Evolutionary conservation across 2,329 filamentous ascomycete species (phyloP).

Genomic region (Aquanectria penicillioides): DNA sequence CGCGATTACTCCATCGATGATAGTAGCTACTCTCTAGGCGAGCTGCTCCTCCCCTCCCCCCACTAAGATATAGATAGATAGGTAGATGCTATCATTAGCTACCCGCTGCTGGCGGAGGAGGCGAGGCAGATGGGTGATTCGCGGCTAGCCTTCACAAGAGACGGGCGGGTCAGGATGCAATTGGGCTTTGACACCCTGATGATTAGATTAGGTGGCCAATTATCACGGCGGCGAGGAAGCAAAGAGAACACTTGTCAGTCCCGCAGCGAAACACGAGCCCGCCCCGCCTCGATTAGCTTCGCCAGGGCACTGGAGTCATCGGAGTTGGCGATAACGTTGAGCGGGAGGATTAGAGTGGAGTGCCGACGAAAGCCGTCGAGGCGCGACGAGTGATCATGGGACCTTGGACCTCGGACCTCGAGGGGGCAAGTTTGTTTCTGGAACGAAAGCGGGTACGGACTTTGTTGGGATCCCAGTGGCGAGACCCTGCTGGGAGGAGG

Average conservation of each 20-base stretch:
- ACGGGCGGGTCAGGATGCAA: neutral
- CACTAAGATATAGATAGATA: too few relatives aligned
- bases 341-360: conserved; percentile 15
- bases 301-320: conserved; percentile 11
- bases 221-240: too few relatives aligned
- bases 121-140: neutral
- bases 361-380: neutral
- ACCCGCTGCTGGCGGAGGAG: neutral
- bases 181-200: too few relatives aligned
- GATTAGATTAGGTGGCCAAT: too few relatives aligned
- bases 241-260: conserved; percentile 28
- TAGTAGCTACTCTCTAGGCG: too few relatives aligned
- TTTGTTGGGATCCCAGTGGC: neutral
- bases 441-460: too few relatives aligned
- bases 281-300: neutral
- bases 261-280: neutral
- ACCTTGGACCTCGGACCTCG: too few relatives aligned
- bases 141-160: too few relatives aligned
- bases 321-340: conserved; percentile 8
- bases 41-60: too few relatives aligned
- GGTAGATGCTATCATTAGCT: neutral
- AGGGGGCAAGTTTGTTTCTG: too few relatives aligned
- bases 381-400: conserved; percentile 26
- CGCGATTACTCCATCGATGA: too few relatives aligned
- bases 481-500: too few relatives aligned